Base-by-base conservation (phyloP, 371 early-diverging fungal genomes). In the Massospora cicadina region DNA sequence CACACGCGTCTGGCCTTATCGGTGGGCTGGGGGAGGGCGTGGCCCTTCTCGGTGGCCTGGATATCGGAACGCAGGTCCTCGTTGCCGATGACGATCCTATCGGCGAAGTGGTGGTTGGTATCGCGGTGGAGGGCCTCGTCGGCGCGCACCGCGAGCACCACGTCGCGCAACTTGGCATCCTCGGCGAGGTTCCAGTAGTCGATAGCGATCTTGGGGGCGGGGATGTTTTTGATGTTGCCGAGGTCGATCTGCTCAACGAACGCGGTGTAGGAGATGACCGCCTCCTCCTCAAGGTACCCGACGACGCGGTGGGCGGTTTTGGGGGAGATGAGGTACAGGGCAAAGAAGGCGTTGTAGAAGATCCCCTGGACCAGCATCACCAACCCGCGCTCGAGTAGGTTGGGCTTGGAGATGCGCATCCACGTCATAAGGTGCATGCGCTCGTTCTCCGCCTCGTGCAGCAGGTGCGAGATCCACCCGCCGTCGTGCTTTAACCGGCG, bases 71-170 rank as follows among this genome's bases (percentile, higher is more conserved):
- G 28, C 32, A 66, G 5, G 55, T 66, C 61, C 21, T 60, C 61
- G 30, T 66, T 2, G 5, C 43, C n/a, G 2, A 60, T 3, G 2
- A 54, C 24, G 55, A 81, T 66, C 23, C 84, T 75, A 65, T 86
- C 86, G n/a, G 89, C 82, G 30, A 95, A 77, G 60, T 83, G 80
- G 68, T 95, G 97, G 78, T 98, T 98, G 12, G 90, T 85, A 65
- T 96, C 94, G 66, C 95, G 80, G 69, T 98, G 98, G n/a, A 86
- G 75, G 2, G 88, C 91, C 71, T 98, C 98, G 68, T 98, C 98
- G 2, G 94, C 87, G n/a, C 98, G 79, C 10, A 98, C 85, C 28
- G 93, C 95, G 24, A 89, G 71, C n/a, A 94, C 91, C 5, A 95
- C 89, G 64, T 98, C 97, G 21, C 88, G 79, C 55, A 98, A 70